These are phyloP conservation scores for Trichoderma aggressivum DNA, from an alignment of 2,329 filamentous ascomycete genomes.

Conservation along the genomic window DNA sequence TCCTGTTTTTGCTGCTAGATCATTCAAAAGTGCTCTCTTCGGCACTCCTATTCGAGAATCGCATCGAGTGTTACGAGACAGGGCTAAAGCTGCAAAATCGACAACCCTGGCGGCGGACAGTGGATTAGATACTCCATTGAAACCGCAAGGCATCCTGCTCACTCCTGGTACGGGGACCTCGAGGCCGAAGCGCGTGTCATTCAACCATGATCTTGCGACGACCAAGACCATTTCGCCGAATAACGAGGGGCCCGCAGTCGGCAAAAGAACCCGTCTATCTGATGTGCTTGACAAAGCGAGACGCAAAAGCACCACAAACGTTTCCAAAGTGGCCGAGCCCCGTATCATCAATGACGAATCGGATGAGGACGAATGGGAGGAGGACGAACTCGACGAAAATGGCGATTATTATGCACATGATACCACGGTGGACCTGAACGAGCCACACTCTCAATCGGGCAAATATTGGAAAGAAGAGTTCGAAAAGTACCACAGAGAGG, in stretches of 20 bases:
- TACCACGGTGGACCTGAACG: conserved; percentile 66
- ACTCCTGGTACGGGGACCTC: conserved; percentile 61
- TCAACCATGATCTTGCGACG: conserved; percentile 49
- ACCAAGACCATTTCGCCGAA: conserved; percentile 24
- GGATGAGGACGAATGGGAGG: conserved; percentile 54
- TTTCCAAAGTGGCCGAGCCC: conserved; percentile 18
- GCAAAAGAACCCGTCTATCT: conserved; percentile 43
- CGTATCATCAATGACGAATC: conserved; percentile 24
- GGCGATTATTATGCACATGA: conserved; percentile 46
- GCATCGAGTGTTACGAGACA: conserved; percentile 32
- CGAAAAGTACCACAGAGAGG: conserved; percentile 68
- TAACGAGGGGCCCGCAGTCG: conserved; percentile 11
- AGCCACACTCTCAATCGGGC: conserved; percentile 71
- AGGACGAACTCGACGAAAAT: conserved; percentile 53
- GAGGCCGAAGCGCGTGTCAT: conserved; percentile 63
- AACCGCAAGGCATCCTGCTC: conserved; percentile 57
- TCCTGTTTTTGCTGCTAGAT: conserved; percentile 63
- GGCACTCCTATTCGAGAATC: conserved; percentile 50
- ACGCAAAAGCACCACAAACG: conserved; percentile 30
- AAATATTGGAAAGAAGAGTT: conserved; percentile 80
- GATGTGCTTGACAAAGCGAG: conserved; percentile 45
- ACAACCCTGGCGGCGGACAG: conserved; percentile 21
- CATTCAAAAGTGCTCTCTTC: conserved; percentile 61
- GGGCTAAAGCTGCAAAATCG: conserved; percentile 21
- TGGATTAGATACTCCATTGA: conserved; percentile 45